These are phyloP conservation scores for Cucurbita ficifolia DNA, from an alignment of 306 rosid genomes.

Conservation along the genomic window DNA sequence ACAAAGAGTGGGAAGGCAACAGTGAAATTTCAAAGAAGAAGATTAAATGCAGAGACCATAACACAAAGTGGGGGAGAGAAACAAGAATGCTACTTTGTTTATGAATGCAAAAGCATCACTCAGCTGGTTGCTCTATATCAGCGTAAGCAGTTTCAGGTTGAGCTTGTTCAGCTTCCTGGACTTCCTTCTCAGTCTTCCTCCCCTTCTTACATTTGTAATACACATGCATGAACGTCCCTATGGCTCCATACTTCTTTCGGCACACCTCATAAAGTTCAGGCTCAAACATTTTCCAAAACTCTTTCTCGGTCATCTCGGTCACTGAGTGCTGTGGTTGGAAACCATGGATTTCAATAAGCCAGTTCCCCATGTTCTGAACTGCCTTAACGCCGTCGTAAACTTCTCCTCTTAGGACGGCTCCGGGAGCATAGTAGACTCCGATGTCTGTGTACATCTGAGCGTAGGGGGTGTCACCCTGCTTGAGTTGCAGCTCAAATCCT, in stretches of 20 bases:
- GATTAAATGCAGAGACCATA: background rate
- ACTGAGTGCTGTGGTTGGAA: slow-evolving; percentile 93
- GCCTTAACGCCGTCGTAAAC: slow-evolving; percentile 74
- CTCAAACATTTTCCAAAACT: slow-evolving; percentile 92
- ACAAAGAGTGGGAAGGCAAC: background rate
- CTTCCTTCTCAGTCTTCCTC: slow-evolving; percentile 95
- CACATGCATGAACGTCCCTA: slow-evolving; percentile 88
- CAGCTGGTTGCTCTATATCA: slow-evolving; percentile 46
- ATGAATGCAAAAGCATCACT: slow-evolving; percentile 12
- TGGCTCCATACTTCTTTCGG: slow-evolving; percentile 78
- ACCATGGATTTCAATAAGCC: slow-evolving; percentile 87
- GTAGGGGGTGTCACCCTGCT: slow-evolving; percentile 79
- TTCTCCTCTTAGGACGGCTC: slow-evolving; percentile 89
- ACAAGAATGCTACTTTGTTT: slow-evolving; percentile 11
- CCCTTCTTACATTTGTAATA: slow-evolving; percentile 98
- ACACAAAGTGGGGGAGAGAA: background rate
- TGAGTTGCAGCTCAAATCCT: slow-evolving; percentile 69
- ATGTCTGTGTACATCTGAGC: slow-evolving; percentile 95
- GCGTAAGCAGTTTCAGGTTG: slow-evolving; percentile 69
- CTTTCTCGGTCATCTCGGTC: slow-evolving; percentile 75
- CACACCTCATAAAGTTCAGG: slow-evolving; percentile 58
- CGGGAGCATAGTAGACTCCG: slow-evolving; percentile 88
- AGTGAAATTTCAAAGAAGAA: background rate
- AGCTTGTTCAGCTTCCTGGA: slow-evolving; percentile 85
- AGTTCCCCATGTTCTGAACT: slow-evolving; percentile 59